Evolutionary conservation across 768 basidiomycete genomes (phyloP).

Genomic region (Calocybe gangraenosa): DNA sequence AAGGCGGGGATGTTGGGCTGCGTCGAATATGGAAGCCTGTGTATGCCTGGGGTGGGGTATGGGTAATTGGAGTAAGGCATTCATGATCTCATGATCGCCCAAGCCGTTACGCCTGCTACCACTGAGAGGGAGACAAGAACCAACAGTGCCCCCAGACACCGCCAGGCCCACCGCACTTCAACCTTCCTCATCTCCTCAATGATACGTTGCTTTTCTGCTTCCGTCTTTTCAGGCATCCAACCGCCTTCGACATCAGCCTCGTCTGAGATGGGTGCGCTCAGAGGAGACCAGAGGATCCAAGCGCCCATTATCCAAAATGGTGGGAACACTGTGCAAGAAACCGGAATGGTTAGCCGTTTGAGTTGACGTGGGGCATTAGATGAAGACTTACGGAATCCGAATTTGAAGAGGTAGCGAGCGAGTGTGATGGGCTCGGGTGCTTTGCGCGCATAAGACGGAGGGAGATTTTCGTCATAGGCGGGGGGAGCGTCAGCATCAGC

Average conservation of each 20-base stretch:
- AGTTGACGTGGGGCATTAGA: background rate
- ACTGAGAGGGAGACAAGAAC: conserved; percentile 36
- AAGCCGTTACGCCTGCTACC: conserved; percentile 27
- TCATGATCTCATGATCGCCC: conserved; percentile 24
- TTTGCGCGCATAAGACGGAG: conserved; percentile 30
- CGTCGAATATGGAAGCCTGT: background rate
- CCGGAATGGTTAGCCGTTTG: conserved; percentile 3
- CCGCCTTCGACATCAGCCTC: conserved; percentile 18
- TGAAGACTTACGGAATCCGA: conserved; percentile 52
- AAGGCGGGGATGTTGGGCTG: background rate
- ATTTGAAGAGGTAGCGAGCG: conserved; percentile 58
- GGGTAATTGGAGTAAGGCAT: background rate
- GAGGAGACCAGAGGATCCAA: conserved; percentile 50
- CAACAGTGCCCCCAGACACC: conserved; percentile 51
- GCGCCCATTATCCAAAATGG: conserved; percentile 60
- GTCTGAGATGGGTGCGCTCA: conserved; percentile 34
- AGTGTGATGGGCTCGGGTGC: conserved; percentile 48
- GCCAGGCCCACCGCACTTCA: conserved; percentile 54
- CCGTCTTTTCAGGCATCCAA: conserved; percentile 57
- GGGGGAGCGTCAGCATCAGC: conserved; percentile 32
- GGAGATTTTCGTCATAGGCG: conserved; percentile 41
- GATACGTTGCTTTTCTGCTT: conserved; percentile 42
- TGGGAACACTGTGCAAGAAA: conserved; percentile 44
- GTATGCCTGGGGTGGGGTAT: background rate
- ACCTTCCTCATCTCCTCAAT: conserved; percentile 41